phyloP scores from a whole-genome alignment of 148 eudicot species.

The Camellia lanceoleosa region DNA sequence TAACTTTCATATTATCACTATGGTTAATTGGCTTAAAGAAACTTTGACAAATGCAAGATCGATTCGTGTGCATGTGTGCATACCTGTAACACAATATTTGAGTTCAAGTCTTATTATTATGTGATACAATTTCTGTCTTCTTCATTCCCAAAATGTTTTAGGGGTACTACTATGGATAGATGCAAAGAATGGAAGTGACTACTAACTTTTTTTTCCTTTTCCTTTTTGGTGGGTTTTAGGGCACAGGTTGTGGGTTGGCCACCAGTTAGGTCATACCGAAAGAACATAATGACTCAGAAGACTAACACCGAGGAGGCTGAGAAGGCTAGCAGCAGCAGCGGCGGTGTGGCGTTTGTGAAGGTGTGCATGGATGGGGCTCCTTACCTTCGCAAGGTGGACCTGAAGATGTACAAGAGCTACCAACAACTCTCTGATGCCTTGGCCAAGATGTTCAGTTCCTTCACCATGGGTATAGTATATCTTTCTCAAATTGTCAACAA shows the following conservation, averaged over 20 bases:
- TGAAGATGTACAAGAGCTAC: constrained; percentile 53
- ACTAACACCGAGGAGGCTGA: constrained; percentile 23
- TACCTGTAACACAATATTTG: too few species aligned
- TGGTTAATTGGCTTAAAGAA: too few species aligned
- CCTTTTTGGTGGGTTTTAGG: constrained; percentile 17
- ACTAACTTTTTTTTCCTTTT: too few species aligned
- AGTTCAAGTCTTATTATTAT: too few species aligned
- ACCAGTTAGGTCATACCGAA: constrained; percentile 49
- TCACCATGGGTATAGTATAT: constrained; percentile 40
- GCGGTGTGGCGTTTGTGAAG: constrained; percentile 39
- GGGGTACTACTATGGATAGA: too few species aligned
- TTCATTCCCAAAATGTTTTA: too few species aligned
- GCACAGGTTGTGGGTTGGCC: constrained; percentile 65
- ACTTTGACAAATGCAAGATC: too few species aligned
- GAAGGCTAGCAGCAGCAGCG: constrained; percentile 12
- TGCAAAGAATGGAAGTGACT: too few species aligned
- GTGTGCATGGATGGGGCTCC: constrained; percentile 62
- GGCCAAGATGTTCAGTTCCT: constrained; percentile 58
- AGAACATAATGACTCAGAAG: constrained; percentile 41
- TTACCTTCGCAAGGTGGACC: constrained; percentile 56
- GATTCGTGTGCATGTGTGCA: too few species aligned
- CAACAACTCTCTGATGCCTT: constrained; percentile 51
- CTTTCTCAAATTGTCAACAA: neutral
- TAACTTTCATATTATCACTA: too few species aligned
- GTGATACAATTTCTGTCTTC: too few species aligned